phyloP scores from a whole-genome alignment of 331 rosid species.

The Quercus lobata region DNA sequence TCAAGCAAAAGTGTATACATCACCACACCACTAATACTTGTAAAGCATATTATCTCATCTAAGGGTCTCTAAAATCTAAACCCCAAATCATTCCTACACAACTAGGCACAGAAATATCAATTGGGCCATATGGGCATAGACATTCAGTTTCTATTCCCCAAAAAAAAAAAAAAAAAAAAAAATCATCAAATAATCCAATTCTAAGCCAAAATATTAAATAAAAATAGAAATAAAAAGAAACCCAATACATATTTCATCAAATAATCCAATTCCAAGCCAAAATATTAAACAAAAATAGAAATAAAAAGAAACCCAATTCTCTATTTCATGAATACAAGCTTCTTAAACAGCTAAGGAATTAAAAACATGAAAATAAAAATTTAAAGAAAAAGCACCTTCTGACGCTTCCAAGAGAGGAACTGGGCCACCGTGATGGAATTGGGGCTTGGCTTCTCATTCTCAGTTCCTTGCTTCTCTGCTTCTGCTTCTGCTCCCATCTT shows the following conservation, averaged over 20 bases:
- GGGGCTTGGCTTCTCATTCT: constrained; percentile 32
- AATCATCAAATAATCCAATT: too few species aligned
- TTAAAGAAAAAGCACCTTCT: constrained; percentile 30
- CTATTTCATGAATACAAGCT: not conserved
- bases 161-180: too few species aligned
- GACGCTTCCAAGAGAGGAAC: constrained; percentile 65
- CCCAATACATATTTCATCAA: too few species aligned
- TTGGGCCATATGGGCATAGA: too few species aligned
- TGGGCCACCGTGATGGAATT: constrained; percentile 45
- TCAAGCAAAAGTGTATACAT: too few species aligned
- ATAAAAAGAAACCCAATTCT: not conserved
- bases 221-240: not conserved
- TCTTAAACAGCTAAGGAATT: not conserved
- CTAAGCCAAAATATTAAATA: not conserved
- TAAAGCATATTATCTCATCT: too few species aligned
- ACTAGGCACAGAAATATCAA: too few species aligned
- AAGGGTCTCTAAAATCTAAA: too few species aligned
- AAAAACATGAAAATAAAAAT: constrained; percentile 20
- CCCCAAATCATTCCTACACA: too few species aligned
- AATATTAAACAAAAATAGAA: not conserved
- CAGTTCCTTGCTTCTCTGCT: constrained; percentile 23
- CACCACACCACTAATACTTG: too few species aligned
- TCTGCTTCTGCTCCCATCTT: constrained; percentile 56
- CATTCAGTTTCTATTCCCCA: too few species aligned
- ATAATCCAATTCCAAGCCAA: not conserved